phyloP scores from a whole-genome alignment of 139 green algal genomes.

The Eudorina sp. region DNA sequence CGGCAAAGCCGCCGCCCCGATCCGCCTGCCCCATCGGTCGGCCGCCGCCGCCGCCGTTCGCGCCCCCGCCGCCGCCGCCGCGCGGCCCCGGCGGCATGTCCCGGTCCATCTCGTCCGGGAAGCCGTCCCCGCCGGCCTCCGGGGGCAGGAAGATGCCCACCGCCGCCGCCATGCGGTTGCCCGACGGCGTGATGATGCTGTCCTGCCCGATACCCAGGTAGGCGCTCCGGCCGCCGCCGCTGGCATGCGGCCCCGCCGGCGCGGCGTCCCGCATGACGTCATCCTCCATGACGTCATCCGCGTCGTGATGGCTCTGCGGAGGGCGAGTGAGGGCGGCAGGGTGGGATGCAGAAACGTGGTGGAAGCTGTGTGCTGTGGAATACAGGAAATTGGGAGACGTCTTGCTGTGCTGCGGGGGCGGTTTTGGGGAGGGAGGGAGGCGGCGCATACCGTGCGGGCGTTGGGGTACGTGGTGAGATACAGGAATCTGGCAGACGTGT shows the following conservation, averaged over 20 bases:
- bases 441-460: too few relatives aligned
- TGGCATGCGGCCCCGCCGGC: neutral
- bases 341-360: too few relatives aligned
- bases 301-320: neutral
- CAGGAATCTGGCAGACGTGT: too few relatives aligned
- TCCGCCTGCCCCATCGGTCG: neutral
- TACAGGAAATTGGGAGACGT: too few relatives aligned
- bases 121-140: neutral
- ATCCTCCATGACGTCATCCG: neutral
- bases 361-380: too few relatives aligned
- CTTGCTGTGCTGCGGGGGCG: too few relatives aligned
- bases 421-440: too few relatives aligned
- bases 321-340: too few relatives aligned
- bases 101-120: neutral
- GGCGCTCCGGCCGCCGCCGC: neutral
- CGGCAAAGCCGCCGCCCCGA: neutral
- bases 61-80: neutral
- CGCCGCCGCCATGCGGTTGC: constrained; percentile 7
- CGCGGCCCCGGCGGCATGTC: neutral
- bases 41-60: neutral
- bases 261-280: neutral
- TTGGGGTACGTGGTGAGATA: too few relatives aligned
- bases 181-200: constrained; percentile 46
- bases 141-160: constrained; percentile 7
- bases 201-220: neutral